Base-by-base conservation (phyloP, 2,329 filamentous ascomycete species). In the Lachnum nothofagi region DNA sequence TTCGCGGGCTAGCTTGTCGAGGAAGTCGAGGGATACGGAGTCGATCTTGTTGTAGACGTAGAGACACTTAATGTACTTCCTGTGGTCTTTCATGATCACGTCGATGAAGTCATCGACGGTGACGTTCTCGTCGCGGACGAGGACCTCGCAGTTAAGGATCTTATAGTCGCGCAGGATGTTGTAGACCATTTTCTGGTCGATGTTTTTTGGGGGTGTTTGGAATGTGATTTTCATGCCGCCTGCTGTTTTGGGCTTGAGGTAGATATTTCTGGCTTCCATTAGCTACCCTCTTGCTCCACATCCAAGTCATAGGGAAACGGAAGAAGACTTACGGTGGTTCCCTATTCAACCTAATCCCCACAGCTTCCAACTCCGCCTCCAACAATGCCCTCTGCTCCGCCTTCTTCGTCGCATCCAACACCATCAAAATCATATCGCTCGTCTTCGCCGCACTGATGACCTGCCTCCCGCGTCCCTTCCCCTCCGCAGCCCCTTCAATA, bases 41-140 rank as follows among this genome's bases (percentile, higher is more conserved):
- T 98, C 93, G 72, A 98, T 95, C 73, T 98, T 98, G 85, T 98
- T 98, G 82, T 98, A 98, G 25, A 97, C 91, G 71, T 98, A 98
- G 25, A 98, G 78, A 65, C 88, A 85, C 67, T 61, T 82, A 74
- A 98, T 96, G 75, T 98, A 98, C 70, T 95, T 98, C 65, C 93
- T 78, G 74, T 98, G 93, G 66, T 96, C 89, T 70, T 93, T 95
- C 91, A 97, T 97, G 70, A 98, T 96, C 53, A 96, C 90, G 68
- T 98, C 93, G 72, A 98, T 98, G 68, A 98, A 87, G 70, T 98
- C 91, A 72, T 98, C 93, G 29, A 98, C 90, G 1, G 93, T 97
- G 34, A 86, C 89, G 66, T 94, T 83, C 65, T 98, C 93, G 66
- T 98, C 93, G 61, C 93, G 86, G 14, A 98, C 82, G 19, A 98